Evolutionary conservation across 2,329 filamentous ascomycete species (phyloP), one percentile per base, ranked within the genome.

Genomic region (Fusarium redolens): DNA sequence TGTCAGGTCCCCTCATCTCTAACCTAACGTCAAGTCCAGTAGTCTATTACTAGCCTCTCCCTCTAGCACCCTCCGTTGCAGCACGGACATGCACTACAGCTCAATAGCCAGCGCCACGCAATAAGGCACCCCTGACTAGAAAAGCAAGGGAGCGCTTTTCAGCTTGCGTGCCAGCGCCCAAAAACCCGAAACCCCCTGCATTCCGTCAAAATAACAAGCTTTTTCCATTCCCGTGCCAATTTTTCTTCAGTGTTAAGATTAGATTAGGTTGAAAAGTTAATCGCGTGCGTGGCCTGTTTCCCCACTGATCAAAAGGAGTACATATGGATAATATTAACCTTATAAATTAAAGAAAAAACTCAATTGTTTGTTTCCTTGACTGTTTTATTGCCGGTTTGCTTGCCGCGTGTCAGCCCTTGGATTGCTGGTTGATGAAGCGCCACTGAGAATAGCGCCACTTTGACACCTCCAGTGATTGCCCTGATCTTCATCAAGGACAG

Each of bases 131-230:
- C 48, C 48, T 52, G 22, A 52, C 50, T 52, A 28, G 37, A 52
- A 4, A 18, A 20, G 37, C 48, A 68, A 68, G 63, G 63, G 55
- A 68, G 41, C 25, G 6, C 45, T n/a, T n/a, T 25, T 47, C 33
- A 67, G 54, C 45, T 18, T n/a, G 28, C 50, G 50, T 37, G 20
- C 45, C 51, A 50, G 45, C 44, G 30, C 18, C 44, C 7, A 33
- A 33, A 50, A n/a, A 7, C 41, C 9, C n/a, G 6, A 37, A 47
- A 25, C 17, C 30, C 65, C 65, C 48, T 62, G 37, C 63, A 68
- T 62, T 43, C 40, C 47, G 15, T 37, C 28, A 11, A 14, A 10
- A 25, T 8, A 40, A 37, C 63, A 61, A 62, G 28, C 41, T 61
- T 55, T 60, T 44, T 37, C 33, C 31, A 51, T 20, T 52, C 50